phyloP scores from a whole-genome alignment of 2,329 filamentous ascomycete genomes.

The Aspergillus aculeatinus region DNA sequence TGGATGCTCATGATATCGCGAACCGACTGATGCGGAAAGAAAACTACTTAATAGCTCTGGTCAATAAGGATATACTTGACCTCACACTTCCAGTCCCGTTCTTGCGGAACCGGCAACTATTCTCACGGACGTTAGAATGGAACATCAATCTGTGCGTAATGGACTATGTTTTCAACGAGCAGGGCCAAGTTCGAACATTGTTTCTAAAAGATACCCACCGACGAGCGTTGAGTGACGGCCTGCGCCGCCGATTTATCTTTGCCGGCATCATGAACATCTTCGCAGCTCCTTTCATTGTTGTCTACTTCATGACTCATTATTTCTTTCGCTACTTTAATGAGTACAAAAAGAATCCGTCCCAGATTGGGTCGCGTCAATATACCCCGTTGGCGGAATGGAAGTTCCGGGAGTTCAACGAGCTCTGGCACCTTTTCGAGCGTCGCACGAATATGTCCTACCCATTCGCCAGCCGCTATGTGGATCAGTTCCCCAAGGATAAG shows the following conservation, averaged over 20 bases:
- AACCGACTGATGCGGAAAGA: slow-evolving; percentile 95
- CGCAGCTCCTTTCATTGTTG: slow-evolving; percentile 81
- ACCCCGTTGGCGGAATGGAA: slow-evolving; percentile 96
- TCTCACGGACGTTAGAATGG: slow-evolving; percentile 89
- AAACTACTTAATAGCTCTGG: slow-evolving; percentile 93
- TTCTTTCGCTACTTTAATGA: slow-evolving; percentile 97
- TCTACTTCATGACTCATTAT: slow-evolving; percentile 82
- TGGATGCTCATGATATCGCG: slow-evolving; percentile 95
- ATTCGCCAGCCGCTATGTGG: slow-evolving; percentile 86
- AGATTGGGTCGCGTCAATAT: slow-evolving; percentile 84
- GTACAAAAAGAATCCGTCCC: slow-evolving; percentile 89
- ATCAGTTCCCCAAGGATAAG: slow-evolving; percentile 95
- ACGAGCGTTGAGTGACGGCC: slow-evolving; percentile 71
- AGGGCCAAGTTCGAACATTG: slow-evolving; percentile 80
- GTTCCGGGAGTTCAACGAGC: slow-evolving; percentile 96
- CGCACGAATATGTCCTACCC: slow-evolving; percentile 92
- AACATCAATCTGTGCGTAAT: slow-evolving; percentile 86
- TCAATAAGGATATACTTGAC: slow-evolving; percentile 95
- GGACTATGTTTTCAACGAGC: slow-evolving; percentile 89
- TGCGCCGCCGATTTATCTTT: slow-evolving; percentile 76
- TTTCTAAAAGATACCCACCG: slow-evolving; percentile 84
- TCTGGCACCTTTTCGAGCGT: slow-evolving; percentile 86
- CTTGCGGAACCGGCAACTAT: slow-evolving; percentile 72
- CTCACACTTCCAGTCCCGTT: slow-evolving; percentile 84
- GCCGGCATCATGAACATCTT: slow-evolving; percentile 83